Evolutionary conservation across 1,139 yeast species (phyloP).

Genomic region (Candida mesenterica): DNA sequence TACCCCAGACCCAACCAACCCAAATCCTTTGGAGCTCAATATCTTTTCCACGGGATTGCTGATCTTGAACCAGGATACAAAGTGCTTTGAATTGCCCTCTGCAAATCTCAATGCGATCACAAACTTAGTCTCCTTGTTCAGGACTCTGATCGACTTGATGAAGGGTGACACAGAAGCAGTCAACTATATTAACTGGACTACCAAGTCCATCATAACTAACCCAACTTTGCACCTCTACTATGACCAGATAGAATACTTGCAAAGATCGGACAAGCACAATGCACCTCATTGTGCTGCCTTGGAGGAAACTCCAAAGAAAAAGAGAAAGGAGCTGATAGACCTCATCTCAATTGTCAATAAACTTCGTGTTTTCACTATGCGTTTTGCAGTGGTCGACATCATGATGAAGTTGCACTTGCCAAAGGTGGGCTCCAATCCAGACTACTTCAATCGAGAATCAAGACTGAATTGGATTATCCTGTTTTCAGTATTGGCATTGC

Average conservation of each 20-base stretch:
- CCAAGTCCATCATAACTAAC: constrained; percentile 22
- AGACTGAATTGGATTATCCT: constrained; percentile 27
- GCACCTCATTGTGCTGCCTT: not conserved
- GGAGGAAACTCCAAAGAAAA: not conserved
- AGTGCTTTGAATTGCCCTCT: constrained; percentile 39
- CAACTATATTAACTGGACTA: constrained; percentile 14
- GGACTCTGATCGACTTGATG: constrained; percentile 13
- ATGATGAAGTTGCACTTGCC: constrained; percentile 33
- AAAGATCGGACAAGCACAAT: constrained; percentile 5
- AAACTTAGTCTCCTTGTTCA: constrained; percentile 13
- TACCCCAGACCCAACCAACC: constrained; percentile 9
- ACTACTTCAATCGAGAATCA: constrained; percentile 28
- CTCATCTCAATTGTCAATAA: constrained; percentile 10
- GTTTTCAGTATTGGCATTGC: constrained; percentile 24
- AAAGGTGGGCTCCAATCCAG: constrained; percentile 18
- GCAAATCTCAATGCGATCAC: constrained; percentile 21
- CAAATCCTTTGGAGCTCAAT: constrained; percentile 15
- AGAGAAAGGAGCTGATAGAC: constrained; percentile 3
- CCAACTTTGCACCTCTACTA: constrained; percentile 39
- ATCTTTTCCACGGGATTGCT: constrained; percentile 28
- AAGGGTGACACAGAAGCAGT: constrained; percentile 9
- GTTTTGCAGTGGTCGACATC: constrained; percentile 34
- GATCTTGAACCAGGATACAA: constrained; percentile 29
- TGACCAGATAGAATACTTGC: constrained; percentile 30
- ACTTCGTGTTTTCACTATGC: constrained; percentile 23